A percentile compares a stretch with the other conserved stretches of the same genome.
phyloP scores from a whole-genome alignment of 148 eudicot species.

The Amaranthus cruentus region DNA sequence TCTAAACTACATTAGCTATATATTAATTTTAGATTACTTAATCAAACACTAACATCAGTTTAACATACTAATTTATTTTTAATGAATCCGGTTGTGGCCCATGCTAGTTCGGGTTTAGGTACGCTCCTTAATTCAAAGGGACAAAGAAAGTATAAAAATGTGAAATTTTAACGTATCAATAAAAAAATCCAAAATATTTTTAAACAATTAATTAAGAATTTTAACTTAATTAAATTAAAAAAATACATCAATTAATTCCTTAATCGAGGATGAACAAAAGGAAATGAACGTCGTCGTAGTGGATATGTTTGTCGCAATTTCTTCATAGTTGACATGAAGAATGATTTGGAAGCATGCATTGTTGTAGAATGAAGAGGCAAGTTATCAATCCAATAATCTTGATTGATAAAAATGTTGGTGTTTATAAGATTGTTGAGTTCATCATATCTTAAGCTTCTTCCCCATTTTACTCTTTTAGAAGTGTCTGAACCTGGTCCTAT shows the following conservation, averaged over 20 bases:
- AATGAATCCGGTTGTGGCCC: too few species aligned
- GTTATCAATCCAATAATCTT: slow-evolving; percentile 21
- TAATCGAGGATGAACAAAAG: slow-evolving; percentile 2
- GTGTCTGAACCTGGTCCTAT: slow-evolving; percentile 23
- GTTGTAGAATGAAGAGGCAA: slow-evolving; percentile 8
- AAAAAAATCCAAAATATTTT: too few species aligned
- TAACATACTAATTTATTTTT: too few species aligned
- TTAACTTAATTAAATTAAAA: too few species aligned
- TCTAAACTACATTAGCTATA: too few species aligned
- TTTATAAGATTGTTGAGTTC: slow-evolving; percentile 17
- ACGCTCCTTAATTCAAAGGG: too few species aligned
- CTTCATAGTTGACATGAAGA: background rate
- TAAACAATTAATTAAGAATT: too few species aligned
- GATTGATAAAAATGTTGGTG: slow-evolving; percentile 16
- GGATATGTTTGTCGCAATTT: background rate
- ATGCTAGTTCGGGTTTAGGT: too few species aligned
- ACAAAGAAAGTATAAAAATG: too few species aligned
- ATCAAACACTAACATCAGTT: too few species aligned
- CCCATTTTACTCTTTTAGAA: slow-evolving; percentile 24
- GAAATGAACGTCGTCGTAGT: background rate
- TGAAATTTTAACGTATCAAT: too few species aligned
- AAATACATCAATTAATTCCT: background rate
- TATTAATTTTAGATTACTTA: too few species aligned
- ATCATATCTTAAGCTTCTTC: slow-evolving; percentile 8
- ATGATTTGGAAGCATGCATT: background rate